A percentile compares a stretch with the other conserved stretches of the same genome.
These are phyloP conservation scores for Malus orientalis DNA, from an alignment of 306 rosid genomes.

Conservation along the genomic window DNA sequence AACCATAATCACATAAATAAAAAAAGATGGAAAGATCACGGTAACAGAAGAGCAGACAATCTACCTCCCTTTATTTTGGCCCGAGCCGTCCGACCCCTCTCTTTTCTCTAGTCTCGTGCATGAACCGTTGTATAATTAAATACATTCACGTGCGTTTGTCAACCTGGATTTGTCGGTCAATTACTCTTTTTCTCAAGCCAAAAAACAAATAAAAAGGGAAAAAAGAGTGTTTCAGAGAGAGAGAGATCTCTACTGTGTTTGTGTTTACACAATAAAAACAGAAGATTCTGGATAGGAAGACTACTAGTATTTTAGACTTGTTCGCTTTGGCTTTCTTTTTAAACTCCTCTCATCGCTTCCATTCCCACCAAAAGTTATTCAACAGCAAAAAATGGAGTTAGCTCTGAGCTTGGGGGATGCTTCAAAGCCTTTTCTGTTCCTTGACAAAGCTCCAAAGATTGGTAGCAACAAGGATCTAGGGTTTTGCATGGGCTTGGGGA, in stretches of 20 bases:
- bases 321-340: slow-evolving; percentile 11
- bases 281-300: neutral
- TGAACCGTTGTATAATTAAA: slow-evolving; percentile 41
- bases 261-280: neutral
- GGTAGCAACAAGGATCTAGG: slow-evolving; percentile 28
- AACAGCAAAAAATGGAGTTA: slow-evolving; percentile 47
- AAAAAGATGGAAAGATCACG: too few relatives aligned
- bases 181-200: slow-evolving; percentile 20
- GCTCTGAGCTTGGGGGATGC: slow-evolving; percentile 76
- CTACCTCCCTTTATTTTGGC: neutral
- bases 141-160: slow-evolving; percentile 85
- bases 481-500: slow-evolving; percentile 48
- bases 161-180: slow-evolving; percentile 88
- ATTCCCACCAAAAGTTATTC: neutral
- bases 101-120: slow-evolving; percentile 13
- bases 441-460: slow-evolving; percentile 31
- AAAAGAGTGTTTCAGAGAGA: neutral
- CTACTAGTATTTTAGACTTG: neutral
- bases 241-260: neutral
- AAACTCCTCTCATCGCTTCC: slow-evolving; percentile 2
- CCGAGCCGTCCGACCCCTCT: neutral
- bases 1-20: too few relatives aligned
- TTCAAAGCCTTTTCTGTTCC: slow-evolving; percentile 41
- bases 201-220: slow-evolving; percentile 15
- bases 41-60: too few relatives aligned